A percentile compares a stretch with the other conserved stretches of the same genome.
These are phyloP conservation scores for Phytophthora quininea DNA, from an alignment of 352 stramenopile genomes.

Conservation along the genomic window DNA sequence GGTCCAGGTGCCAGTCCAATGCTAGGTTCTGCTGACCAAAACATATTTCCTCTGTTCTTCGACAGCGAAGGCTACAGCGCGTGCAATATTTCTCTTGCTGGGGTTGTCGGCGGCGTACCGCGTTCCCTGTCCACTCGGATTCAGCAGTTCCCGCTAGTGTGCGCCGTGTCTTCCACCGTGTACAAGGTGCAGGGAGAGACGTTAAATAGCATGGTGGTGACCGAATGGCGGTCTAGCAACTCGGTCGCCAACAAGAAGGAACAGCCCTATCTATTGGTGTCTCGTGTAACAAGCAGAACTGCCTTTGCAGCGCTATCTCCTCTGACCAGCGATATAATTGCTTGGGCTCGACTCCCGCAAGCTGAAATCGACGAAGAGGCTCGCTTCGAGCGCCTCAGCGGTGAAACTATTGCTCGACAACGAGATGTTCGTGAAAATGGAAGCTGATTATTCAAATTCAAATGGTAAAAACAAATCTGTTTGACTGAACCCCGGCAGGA, in stretches of 20 bases:
- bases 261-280: not conserved
- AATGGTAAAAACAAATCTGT: no score
- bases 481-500: no score
- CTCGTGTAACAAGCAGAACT: not conserved
- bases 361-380: not conserved
- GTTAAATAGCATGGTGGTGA: constrained; percentile 19
- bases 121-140: no score
- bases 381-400: no score
- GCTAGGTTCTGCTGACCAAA: constrained; percentile 14
- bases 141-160: no score
- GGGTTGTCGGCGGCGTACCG: no score
- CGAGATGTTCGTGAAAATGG: no score
- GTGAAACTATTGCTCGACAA: no score
- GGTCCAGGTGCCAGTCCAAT: not conserved
- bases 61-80: no score
- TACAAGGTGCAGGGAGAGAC: constrained; percentile 31
- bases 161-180: not conserved
- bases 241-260: not conserved
- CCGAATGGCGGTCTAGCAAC: not conserved
- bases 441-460: no score
- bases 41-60: not conserved
- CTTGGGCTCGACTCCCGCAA: not conserved
- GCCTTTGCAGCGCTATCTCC: not conserved
- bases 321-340: not conserved
- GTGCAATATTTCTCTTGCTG: no score